These are phyloP conservation scores for Trichoderma pleuroti DNA, from an alignment of 2,329 filamentous ascomycete genomes.

Conservation along the genomic window DNA sequence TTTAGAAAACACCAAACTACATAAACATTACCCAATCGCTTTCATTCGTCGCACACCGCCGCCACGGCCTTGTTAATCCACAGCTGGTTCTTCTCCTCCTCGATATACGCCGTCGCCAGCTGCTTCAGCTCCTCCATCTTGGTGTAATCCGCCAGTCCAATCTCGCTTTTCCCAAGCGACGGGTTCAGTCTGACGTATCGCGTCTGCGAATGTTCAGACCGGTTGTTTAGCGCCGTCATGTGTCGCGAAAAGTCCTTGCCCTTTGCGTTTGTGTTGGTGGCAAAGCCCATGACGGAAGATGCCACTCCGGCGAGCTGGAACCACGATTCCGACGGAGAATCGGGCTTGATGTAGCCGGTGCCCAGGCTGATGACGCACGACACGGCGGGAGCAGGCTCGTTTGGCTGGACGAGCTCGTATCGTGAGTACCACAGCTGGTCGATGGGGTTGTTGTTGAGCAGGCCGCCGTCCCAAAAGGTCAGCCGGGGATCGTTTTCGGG, in stretches of 20 bases:
- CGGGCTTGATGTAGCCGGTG: constrained; percentile 1
- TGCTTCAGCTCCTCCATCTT: constrained; percentile 10
- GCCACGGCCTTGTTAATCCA: constrained; percentile 13
- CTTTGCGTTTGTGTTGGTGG: constrained; percentile 13
- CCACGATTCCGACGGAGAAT: not conserved
- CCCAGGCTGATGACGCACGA: constrained; percentile 9
- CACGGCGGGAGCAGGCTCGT: not conserved
- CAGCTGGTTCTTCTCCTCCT: not conserved
- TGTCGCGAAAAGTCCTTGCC: constrained; percentile 12
- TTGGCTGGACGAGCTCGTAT: constrained; percentile 5
- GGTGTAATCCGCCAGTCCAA: constrained; percentile 9
- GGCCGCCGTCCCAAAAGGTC: constrained; percentile 11
- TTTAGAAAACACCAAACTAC: not conserved
- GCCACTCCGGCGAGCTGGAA: constrained; percentile 9
- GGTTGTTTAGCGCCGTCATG: constrained; percentile 5
- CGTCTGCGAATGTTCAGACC: not conserved
- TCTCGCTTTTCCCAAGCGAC: not conserved
- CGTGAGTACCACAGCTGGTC: constrained; percentile 14
- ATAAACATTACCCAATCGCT: not conserved
- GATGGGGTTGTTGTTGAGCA: constrained; percentile 13
- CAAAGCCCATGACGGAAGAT: constrained; percentile 6
- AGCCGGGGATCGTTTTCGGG: not conserved
- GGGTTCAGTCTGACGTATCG: not conserved
- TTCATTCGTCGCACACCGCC: constrained; percentile 4
- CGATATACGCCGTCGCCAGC: not conserved